Evolutionary conservation across 495 filamentous ascomycete genomes (phyloP).

Genomic region (Chlorociboria aeruginascens): DNA sequence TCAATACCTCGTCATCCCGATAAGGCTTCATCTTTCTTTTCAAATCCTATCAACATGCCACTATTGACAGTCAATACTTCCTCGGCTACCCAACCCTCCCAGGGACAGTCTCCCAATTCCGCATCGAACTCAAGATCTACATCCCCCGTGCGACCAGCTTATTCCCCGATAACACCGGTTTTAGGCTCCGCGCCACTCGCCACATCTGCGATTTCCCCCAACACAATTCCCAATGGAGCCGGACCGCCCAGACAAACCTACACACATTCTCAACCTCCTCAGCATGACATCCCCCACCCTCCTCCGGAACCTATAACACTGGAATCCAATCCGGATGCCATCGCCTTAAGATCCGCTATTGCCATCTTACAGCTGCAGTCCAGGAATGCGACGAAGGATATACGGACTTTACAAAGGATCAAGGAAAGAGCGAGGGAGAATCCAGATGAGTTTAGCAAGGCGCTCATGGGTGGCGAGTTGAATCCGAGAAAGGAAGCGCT

Average conservation of each 20-base stretch:
- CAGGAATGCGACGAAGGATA: conserved; percentile 58
- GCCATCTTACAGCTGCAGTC: conserved; percentile 75
- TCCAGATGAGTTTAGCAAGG: conserved; percentile 54
- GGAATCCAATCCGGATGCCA: conserved; percentile 69
- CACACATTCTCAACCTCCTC: conserved; percentile 30
- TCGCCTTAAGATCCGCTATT: conserved; percentile 70
- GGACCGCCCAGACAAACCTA: conserved; percentile 5
- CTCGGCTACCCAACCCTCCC: neutral
- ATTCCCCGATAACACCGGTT: conserved; percentile 16
- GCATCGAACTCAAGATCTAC: conserved; percentile 3
- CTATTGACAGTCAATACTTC: conserved; percentile 10
- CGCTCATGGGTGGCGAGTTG: conserved; percentile 44
- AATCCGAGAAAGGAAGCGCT: conserved; percentile 18
- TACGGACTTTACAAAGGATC: conserved; percentile 47
- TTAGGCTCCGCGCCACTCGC: conserved; percentile 13
- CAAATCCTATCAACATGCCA: conserved; percentile 3
- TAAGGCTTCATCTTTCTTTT: too few relatives aligned
- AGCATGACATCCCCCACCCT: conserved; percentile 34
- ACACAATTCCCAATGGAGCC: neutral
- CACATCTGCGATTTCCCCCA: neutral
- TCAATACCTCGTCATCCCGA: too few relatives aligned
- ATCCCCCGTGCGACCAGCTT: conserved; percentile 12
- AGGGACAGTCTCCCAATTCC: neutral
- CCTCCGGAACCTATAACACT: conserved; percentile 57
- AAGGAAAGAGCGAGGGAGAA: conserved; percentile 53